phyloP scores from a whole-genome alignment of 768 basidiomycete species.

The Cubamyces sp. region DNA sequence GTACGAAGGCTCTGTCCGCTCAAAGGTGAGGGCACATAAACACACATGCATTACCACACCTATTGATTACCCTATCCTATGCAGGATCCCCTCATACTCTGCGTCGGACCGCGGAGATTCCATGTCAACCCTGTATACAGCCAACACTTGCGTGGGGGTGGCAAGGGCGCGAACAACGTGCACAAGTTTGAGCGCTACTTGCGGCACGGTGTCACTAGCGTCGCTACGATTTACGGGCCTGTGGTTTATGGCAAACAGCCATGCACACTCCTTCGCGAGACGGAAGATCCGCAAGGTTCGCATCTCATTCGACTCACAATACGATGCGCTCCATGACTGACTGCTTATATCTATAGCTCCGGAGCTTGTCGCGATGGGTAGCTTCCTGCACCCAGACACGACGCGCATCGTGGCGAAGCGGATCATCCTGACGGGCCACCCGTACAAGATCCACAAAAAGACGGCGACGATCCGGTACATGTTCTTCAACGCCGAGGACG shows the following conservation, averaged over 20 bases:
- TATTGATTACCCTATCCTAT: not conserved
- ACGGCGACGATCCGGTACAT: slow-evolving; percentile 97
- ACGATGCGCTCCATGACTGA: not conserved
- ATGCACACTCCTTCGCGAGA: slow-evolving; percentile 77
- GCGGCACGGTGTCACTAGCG: slow-evolving; percentile 75
- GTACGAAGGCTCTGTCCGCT: slow-evolving; percentile 83
- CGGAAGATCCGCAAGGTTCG: slow-evolving; percentile 66
- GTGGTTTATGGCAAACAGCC: slow-evolving; percentile 86
- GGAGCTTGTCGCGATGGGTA: slow-evolving; percentile 86
- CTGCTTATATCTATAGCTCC: slow-evolving; percentile 51
- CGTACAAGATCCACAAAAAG: slow-evolving; percentile 96
- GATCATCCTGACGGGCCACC: slow-evolving; percentile 94
- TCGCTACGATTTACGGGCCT: slow-evolving; percentile 90
- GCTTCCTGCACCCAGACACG: slow-evolving; percentile 86
- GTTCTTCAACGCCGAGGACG: slow-evolving; percentile 96
- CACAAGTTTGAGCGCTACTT: slow-evolving; percentile 96
- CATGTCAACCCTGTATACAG: slow-evolving; percentile 88
- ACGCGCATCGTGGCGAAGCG: slow-evolving; percentile 92
- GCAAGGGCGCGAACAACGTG: slow-evolving; percentile 92
- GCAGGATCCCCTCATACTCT: slow-evolving; percentile 87
- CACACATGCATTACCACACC: not conserved
- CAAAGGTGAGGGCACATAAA: slow-evolving; percentile 62
- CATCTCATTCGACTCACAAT: not conserved
- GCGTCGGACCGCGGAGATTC: slow-evolving; percentile 86
- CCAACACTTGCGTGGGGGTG: slow-evolving; percentile 88